Base-by-base conservation (phyloP, 768 basidiomycete genomes). In the Pleurotus pulmonarius region DNA sequence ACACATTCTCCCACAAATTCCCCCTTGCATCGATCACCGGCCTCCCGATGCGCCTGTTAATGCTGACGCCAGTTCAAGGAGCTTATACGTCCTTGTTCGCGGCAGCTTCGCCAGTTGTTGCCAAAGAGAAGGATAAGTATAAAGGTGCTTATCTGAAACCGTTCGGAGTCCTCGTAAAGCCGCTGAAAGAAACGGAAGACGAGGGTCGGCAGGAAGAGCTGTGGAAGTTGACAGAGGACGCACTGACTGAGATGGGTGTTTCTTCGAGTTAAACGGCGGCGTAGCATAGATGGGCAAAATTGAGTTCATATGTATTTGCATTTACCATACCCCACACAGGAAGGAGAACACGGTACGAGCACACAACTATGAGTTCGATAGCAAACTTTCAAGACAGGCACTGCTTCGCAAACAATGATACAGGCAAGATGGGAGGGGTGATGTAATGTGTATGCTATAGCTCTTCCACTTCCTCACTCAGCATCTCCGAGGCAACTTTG, bases 131-230 rank as follows among this genome's bases (percentile, higher is more conserved):
- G 7, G 65, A 66, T 3, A 65, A 58, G 41, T 79, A 71, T 57
- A 71, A 69, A 58, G 77, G 73, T 4, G 65, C 64, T 16, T 79
- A 72, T 61, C 44, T 79, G 12, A 60, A 61, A 22, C 77, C 77
- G 1, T 69, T 67, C 29, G 70, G 69, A 0, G 61, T 57, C 20
- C 38, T 78, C 5, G 63, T 56, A 9, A 52, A 62, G 34, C 64
- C 69, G 13, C 66, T 65, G 4, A 54, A 63, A 24, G 64, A 65
- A 9, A 73, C 73, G 22, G 58, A 55, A 49, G 66, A 69, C 52
- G 61, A 64, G 48, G 64, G 70, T 52, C 59, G 77, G 49, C 73
- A 69, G 29, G 62, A 65, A 45, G 76, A 78, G 58, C 59, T 79
- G 20, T 77, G 73, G 68, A 63, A 67, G 13, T 73, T 71, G 5